A percentile compares a stretch with the other conserved stretches of the same genome.
Conservation (phyloP, 306 rosid species). For the Medicago arabica region DNA sequence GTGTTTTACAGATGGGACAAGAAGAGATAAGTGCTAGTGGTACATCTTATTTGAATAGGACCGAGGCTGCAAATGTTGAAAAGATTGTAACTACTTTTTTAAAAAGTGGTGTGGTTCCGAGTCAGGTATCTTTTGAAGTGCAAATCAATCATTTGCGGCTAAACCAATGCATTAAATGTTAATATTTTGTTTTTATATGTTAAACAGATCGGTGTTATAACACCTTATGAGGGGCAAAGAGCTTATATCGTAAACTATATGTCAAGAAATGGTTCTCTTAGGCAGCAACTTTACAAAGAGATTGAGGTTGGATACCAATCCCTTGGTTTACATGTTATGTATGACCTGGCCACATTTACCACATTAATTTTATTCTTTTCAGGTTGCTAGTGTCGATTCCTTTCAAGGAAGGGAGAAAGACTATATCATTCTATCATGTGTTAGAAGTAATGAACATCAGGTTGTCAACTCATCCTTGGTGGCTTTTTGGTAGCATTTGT, state of each 20-base stretch:
- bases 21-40: slow-evolving; percentile 99
- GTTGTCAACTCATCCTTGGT: slow-evolving; percentile 53
- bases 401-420: slow-evolving; percentile 99
- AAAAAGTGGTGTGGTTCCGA: slow-evolving; percentile 95
- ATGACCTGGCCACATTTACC: slow-evolving; percentile 13
- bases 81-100: slow-evolving; percentile 98
- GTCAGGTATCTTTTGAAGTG: slow-evolving; percentile 67
- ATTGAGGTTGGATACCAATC: slow-evolving; percentile 71
- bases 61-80: slow-evolving; percentile 99
- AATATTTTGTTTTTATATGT: slow-evolving; percentile 19
- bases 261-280: slow-evolving; percentile 97
- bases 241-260: slow-evolving; percentile 98
- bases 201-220: slow-evolving; percentile 91
- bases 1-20: slow-evolving; percentile 92
- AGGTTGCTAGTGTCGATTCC: slow-evolving; percentile 99
- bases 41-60: slow-evolving; percentile 94
- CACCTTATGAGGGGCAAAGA: slow-evolving; percentile 98
- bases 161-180: not conserved
- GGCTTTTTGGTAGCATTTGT: not conserved
- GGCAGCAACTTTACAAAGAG: slow-evolving; percentile 99
- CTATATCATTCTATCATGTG: slow-evolving; percentile 95
- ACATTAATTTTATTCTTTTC: slow-evolving; percentile 43
- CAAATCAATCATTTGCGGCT: slow-evolving; percentile 12
- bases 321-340: slow-evolving; percentile 10
- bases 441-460: slow-evolving; percentile 99